Percentiles rank a stretch among this genome's conserved stretches.
Conservation (phyloP, 192 early-diverging fungal species). For the Rhizophagus sp. region DNA sequence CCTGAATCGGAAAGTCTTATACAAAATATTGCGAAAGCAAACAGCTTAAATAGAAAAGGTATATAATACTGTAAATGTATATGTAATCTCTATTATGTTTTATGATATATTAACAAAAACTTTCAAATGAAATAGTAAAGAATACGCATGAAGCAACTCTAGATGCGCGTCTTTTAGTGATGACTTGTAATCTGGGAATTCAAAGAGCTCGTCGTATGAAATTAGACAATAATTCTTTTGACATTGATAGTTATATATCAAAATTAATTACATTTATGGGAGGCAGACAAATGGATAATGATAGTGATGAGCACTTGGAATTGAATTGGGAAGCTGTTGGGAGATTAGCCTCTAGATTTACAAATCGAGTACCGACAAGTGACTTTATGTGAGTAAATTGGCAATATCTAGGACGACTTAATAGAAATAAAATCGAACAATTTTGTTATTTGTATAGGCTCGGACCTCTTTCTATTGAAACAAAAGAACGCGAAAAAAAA, state of each 20-base stretch:
- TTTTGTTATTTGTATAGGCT: slow-evolving; percentile 46
- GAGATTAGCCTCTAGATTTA: slow-evolving; percentile 50
- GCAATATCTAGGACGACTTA: background rate
- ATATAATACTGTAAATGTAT: background rate
- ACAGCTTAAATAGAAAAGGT: slow-evolving; percentile 42
- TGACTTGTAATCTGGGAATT: slow-evolving; percentile 71
- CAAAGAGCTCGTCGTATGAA: slow-evolving; percentile 79
- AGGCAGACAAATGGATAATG: slow-evolving; percentile 48
- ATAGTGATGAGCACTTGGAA: slow-evolving; percentile 36
- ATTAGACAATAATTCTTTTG: slow-evolving; percentile 73
- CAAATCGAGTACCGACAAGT: slow-evolving; percentile 61
- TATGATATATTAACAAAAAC: background rate
- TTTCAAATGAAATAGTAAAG: slow-evolving; percentile 51
- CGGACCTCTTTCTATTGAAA: slow-evolving; percentile 68
- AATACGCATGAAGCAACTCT: slow-evolving; percentile 86
- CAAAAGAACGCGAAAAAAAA: slow-evolving; percentile 45
- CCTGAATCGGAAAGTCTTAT: slow-evolving; percentile 38
- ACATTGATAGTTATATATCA: slow-evolving; percentile 75
- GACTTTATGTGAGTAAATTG: slow-evolving; percentile 71
- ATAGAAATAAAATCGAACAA: slow-evolving; percentile 7
- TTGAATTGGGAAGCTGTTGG: slow-evolving; percentile 68
- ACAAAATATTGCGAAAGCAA: slow-evolving; percentile 39
- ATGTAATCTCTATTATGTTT: too few species aligned
- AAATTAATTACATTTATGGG: slow-evolving; percentile 58
- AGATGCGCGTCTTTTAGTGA: slow-evolving; percentile 80